These are phyloP conservation scores for Backusella morwellensis DNA, from an alignment of 192 early-diverging fungal genomes.

Conservation along the genomic window DNA sequence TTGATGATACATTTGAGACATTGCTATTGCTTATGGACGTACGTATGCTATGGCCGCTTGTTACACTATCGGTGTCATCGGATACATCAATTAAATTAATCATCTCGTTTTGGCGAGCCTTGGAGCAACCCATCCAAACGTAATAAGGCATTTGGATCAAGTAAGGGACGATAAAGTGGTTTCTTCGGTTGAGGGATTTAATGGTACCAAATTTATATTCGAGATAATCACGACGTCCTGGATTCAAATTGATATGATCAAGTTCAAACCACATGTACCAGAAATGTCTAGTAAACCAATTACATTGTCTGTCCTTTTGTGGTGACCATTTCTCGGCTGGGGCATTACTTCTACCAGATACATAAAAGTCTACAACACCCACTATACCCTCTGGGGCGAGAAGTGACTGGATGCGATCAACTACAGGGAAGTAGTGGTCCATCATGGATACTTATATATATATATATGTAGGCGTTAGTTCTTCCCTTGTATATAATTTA, in stretches of 20 bases:
- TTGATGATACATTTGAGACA: not conserved
- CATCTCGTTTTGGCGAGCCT: conserved; percentile 22
- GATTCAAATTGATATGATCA: conserved; percentile 80
- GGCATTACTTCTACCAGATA: conserved; percentile 47
- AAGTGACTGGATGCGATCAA: conserved; percentile 64
- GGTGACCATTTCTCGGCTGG: conserved; percentile 43
- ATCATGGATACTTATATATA: conserved; percentile 72
- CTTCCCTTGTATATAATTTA: not conserved
- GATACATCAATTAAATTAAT: conserved; percentile 1
- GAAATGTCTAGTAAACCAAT: conserved; percentile 80
- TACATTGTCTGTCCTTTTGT: conserved; percentile 62
- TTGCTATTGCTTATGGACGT: not conserved
- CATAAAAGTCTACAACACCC: conserved; percentile 82
- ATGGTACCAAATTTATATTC: conserved; percentile 79
- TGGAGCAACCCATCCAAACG: conserved; percentile 74
- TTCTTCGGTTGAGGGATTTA: conserved; percentile 70
- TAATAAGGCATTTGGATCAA: conserved; percentile 83
- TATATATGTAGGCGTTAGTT: not conserved
- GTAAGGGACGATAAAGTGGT: conserved; percentile 71
- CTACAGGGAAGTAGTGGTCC: conserved; percentile 63
- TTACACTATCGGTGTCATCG: conserved; percentile 21
- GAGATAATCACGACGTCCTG: conserved; percentile 79
- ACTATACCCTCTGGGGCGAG: conserved; percentile 65
- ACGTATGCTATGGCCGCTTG: not conserved
- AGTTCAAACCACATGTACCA: conserved; percentile 88